A percentile compares a stretch with the other conserved stretches of the same genome.
Conservation (phyloP, 768 basidiomycete genomes). For the Calvatia gigantea region DNA sequence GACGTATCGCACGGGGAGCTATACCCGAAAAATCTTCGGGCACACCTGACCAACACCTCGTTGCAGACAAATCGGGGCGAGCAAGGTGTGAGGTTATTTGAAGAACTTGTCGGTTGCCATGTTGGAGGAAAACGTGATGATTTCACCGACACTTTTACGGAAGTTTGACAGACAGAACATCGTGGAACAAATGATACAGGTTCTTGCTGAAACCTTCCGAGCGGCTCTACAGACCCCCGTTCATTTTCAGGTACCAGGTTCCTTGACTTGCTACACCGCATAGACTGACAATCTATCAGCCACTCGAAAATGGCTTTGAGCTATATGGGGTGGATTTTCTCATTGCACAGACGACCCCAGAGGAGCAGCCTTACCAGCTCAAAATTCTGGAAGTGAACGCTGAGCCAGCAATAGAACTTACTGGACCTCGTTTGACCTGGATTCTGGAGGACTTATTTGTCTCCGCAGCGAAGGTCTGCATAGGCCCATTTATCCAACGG, state of each 20-base stretch:
- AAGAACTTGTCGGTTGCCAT: slow-evolving; percentile 70
- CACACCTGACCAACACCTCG: slow-evolving; percentile 92
- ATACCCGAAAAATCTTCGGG: slow-evolving; percentile 46
- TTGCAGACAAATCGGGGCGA: slow-evolving; percentile 70
- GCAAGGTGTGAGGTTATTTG: slow-evolving; percentile 70
- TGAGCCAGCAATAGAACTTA: slow-evolving; percentile 93
- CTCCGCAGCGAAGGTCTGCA: slow-evolving; percentile 61
- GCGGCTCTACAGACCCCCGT: slow-evolving; percentile 81
- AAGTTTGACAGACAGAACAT: slow-evolving; percentile 41
- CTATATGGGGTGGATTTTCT: slow-evolving; percentile 94
- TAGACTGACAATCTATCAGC: slow-evolving; percentile 37
- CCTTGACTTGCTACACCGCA: background rate
- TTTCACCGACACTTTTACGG: slow-evolving; percentile 21
- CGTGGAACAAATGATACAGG: slow-evolving; percentile 55
- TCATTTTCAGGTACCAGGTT: slow-evolving; percentile 69
- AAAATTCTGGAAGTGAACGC: slow-evolving; percentile 90
- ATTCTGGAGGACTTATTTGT: slow-evolving; percentile 79
- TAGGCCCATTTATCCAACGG: slow-evolving; percentile 60
- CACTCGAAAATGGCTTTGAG: slow-evolving; percentile 90
- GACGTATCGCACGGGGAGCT: slow-evolving; percentile 22
- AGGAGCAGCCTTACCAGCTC: slow-evolving; percentile 42
- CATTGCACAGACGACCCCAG: slow-evolving; percentile 42
- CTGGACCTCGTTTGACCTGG: slow-evolving; percentile 78
- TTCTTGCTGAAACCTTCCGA: slow-evolving; percentile 78
- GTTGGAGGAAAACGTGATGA: slow-evolving; percentile 29